Conservation (phyloP, 2,329 filamentous ascomycete species). For the Xylariaceae sp. region DNA sequence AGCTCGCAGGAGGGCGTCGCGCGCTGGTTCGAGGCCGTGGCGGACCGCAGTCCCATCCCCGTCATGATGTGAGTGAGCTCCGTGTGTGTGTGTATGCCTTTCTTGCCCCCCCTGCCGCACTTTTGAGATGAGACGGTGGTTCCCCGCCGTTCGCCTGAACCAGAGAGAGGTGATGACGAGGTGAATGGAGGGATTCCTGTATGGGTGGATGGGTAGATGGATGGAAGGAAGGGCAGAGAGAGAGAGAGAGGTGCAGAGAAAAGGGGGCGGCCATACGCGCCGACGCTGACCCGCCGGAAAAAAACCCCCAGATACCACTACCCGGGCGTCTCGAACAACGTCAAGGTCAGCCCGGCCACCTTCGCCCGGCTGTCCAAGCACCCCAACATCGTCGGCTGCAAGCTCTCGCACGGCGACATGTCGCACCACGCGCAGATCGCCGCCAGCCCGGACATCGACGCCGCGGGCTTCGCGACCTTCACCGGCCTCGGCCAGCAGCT, state of each 20-base stretch:
- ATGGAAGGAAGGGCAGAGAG: neutral
- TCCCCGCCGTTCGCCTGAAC: too few relatives aligned
- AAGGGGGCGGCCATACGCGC: too few relatives aligned
- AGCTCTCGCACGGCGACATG: slow-evolving; percentile 60
- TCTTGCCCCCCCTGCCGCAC: too few relatives aligned
- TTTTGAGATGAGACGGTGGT: too few relatives aligned
- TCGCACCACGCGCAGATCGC: slow-evolving; percentile 57
- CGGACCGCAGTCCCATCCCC: slow-evolving; percentile 49
- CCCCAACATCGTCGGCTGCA: slow-evolving; percentile 61
- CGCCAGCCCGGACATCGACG: slow-evolving; percentile 51
- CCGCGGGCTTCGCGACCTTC: slow-evolving; percentile 51
- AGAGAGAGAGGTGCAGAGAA: too few relatives aligned
- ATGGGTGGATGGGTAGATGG: too few relatives aligned
- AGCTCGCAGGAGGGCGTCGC: slow-evolving; percentile 48
- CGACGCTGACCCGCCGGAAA: too few relatives aligned
- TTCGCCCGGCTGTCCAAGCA: slow-evolving; percentile 51
- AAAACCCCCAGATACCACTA: slow-evolving; percentile 47
- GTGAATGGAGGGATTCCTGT: too few relatives aligned
- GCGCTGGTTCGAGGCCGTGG: slow-evolving; percentile 51
- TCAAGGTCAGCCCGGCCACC: slow-evolving; percentile 50
- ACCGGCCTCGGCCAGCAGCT: slow-evolving; percentile 60
- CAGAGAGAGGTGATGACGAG: too few relatives aligned
- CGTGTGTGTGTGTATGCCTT: too few relatives aligned
- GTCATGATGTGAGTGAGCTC: slow-evolving; percentile 44
- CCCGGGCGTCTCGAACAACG: slow-evolving; percentile 59